Base-by-base conservation (phyloP, 441 rosid species). In the Euphorbia celastroides region DNA sequence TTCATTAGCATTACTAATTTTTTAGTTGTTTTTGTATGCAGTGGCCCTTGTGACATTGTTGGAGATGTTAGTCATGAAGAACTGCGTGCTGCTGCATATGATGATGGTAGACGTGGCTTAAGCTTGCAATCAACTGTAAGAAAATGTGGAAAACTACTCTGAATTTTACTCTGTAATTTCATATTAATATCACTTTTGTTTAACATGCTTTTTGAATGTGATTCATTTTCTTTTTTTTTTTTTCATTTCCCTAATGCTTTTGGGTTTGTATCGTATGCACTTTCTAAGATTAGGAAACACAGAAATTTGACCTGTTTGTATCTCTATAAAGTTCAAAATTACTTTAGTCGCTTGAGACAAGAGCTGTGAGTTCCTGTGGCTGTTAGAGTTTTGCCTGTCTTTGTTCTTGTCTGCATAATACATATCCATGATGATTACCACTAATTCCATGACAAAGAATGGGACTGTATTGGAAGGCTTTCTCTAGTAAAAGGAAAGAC, bases 11-110 rank as follows among this genome's bases (percentile, higher is more conserved):
- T 23, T 28, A 19, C 25, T n/a, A n/a, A n/a, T 28, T 30, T 5
- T 42, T 1, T 13, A 6, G 42, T 13, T 44, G 2, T 12, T 19
- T 52, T 31, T 26, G 36, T 64, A 32, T 36, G 62, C 81, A 94
- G 97, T 72, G 76, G 72, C 67, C 88, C 89, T 17, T 91, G 97
- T 74, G 98, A 94, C 60, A 74, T 92, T 55, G 59, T 60, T 38
- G 96, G 95, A 7, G 98, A 90, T 79, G 71, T 86, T 72, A 87
- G 92, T 82, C 83, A 72, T 58, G 99, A 92, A 80, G 98, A 94
- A 84, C 68, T 92, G 79, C 82, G 84, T 58, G 89, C 90, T 11
- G 79, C 78, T 60, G 94, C 98, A 55, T 94, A 90, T 71, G 93
- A 90, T 67, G 98, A 88, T 68, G 86, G 88, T 58, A 87, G 82